A percentile compares a stretch with the other conserved stretches of the same genome.
Conservation (phyloP, 768 basidiomycete species). For the Tulasnella sp. region DNA sequence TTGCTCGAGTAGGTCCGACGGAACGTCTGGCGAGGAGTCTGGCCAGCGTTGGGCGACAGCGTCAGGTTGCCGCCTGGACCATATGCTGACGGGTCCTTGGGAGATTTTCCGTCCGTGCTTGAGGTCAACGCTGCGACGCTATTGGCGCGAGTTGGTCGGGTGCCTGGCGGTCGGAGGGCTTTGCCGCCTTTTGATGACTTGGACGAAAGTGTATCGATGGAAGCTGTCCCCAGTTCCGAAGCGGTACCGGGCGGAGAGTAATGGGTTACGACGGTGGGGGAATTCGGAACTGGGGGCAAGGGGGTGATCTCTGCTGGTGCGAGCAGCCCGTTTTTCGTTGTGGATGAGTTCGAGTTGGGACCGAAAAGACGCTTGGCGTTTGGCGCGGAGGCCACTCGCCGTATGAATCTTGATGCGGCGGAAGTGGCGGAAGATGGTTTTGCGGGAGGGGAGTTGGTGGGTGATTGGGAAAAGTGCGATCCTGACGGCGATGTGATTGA, state of each 20-base stretch:
- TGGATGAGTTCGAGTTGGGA: slow-evolving; percentile 41
- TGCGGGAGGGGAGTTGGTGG: slow-evolving; percentile 9
- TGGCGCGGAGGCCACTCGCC: slow-evolving; percentile 92
- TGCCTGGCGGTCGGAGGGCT: slow-evolving; percentile 23
- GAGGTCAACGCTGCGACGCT: slow-evolving; percentile 21
- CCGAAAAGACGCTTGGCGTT: slow-evolving; percentile 88
- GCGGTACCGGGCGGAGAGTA: slow-evolving; percentile 26
- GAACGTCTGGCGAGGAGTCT: slow-evolving; percentile 52
- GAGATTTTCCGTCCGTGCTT: slow-evolving; percentile 13
- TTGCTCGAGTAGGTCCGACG: slow-evolving; percentile 94
- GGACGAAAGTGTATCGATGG: slow-evolving; percentile 71
- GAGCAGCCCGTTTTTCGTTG: slow-evolving; percentile 69
- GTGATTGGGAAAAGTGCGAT: slow-evolving; percentile 12
- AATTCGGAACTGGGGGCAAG: slow-evolving; percentile 35
- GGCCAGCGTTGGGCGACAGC: slow-evolving; percentile 36
- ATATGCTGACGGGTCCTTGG: slow-evolving; percentile 23
- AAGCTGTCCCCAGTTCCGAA: slow-evolving; percentile 57
- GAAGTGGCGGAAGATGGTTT: slow-evolving; percentile 15
- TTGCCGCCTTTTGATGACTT: slow-evolving; percentile 48
- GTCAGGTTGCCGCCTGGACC: slow-evolving; percentile 23
- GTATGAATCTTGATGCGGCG: slow-evolving; percentile 75
- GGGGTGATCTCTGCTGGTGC: slow-evolving; percentile 53
- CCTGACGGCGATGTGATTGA: not conserved
- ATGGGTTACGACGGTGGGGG: slow-evolving; percentile 42
- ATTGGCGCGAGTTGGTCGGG: slow-evolving; percentile 17